Evolutionary conservation across 73 alveolate genomes (phyloP).

Genomic region (Tetrahymena malaccensis): DNA sequence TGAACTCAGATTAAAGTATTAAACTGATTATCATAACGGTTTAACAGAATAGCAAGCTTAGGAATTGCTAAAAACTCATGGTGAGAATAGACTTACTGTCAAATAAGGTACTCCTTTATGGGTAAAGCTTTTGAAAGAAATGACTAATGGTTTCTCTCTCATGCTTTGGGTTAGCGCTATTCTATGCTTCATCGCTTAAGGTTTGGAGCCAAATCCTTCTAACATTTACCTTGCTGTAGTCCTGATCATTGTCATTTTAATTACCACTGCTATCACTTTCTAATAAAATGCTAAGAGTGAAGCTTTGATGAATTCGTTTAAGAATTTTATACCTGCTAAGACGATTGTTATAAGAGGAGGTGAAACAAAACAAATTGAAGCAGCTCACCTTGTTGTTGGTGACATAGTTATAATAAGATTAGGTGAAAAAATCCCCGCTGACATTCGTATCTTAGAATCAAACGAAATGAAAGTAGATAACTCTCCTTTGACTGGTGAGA

Average conservation of each 20-base stretch:
- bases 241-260: slow-evolving; percentile 58
- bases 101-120: slow-evolving; percentile 72
- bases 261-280: slow-evolving; percentile 68
- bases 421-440: slow-evolving; percentile 98
- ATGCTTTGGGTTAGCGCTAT: slow-evolving; percentile 84
- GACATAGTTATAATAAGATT: slow-evolving; percentile 79
- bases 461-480: slow-evolving; percentile 87
- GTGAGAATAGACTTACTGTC: slow-evolving; percentile 77
- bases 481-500: slow-evolving; percentile 96
- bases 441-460: slow-evolving; percentile 73
- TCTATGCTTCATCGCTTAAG: slow-evolving; percentile 75
- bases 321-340: slow-evolving; percentile 47
- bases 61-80: slow-evolving; percentile 46
- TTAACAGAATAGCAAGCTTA: slow-evolving; percentile 21
- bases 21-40: slow-evolving; percentile 47
- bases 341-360: slow-evolving; percentile 77
- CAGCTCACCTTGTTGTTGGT: slow-evolving; percentile 84
- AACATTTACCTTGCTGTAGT: slow-evolving; percentile 73
- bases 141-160: slow-evolving; percentile 66
- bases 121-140: slow-evolving; percentile 55
- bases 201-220: slow-evolving; percentile 59
- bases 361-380: slow-evolving; percentile 50
- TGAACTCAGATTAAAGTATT: slow-evolving; percentile 40
- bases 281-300: slow-evolving; percentile 69
- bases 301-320: slow-evolving; percentile 85